phyloP scores from a whole-genome alignment of 495 filamentous ascomycete genomes.

The Aspergillus asperescens region DNA sequence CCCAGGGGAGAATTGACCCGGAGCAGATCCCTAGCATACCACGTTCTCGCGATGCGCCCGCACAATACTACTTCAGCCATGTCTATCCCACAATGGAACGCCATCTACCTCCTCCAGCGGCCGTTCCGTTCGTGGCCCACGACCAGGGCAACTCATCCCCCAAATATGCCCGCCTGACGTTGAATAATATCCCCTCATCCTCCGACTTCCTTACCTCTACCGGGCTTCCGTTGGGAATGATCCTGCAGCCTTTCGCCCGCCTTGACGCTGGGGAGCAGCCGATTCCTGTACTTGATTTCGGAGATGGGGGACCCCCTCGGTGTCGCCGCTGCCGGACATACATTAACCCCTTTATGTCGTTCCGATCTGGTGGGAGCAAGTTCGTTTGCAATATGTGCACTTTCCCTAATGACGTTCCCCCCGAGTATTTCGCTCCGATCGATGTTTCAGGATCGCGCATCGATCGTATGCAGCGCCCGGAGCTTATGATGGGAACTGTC shows the following conservation, averaged over 20 bases:
- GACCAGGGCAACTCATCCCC: slow-evolving; percentile 98
- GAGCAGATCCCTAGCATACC: slow-evolving; percentile 94
- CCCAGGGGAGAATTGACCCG: slow-evolving; percentile 76
- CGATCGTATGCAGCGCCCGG: slow-evolving; percentile 83
- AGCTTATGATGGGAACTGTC: slow-evolving; percentile 84
- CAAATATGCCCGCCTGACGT: slow-evolving; percentile 82
- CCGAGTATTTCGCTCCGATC: slow-evolving; percentile 89
- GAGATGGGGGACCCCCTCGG: slow-evolving; percentile 82
- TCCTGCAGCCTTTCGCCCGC: slow-evolving; percentile 83
- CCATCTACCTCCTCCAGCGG: slow-evolving; percentile 81
- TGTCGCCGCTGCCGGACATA: slow-evolving; percentile 93
- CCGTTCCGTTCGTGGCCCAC: slow-evolving; percentile 83
- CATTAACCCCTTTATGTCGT: slow-evolving; percentile 99
- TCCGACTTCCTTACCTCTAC: slow-evolving; percentile 75
- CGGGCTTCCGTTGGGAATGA: slow-evolving; percentile 75
- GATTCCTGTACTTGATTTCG: slow-evolving; percentile 93
- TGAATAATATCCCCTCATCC: slow-evolving; percentile 85
- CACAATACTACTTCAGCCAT: slow-evolving; percentile 78
- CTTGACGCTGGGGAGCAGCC: slow-evolving; percentile 79
- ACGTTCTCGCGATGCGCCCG: slow-evolving; percentile 69
- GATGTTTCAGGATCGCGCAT: slow-evolving; percentile 82
- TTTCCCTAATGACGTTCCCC: slow-evolving; percentile 88
- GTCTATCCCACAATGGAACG: slow-evolving; percentile 93
- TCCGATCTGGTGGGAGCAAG: slow-evolving; percentile 87
- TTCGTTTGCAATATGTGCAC: slow-evolving; percentile 99